Base-by-base conservation (phyloP, 306 rosid genomes). In the Hippophae rhamnoides region DNA sequence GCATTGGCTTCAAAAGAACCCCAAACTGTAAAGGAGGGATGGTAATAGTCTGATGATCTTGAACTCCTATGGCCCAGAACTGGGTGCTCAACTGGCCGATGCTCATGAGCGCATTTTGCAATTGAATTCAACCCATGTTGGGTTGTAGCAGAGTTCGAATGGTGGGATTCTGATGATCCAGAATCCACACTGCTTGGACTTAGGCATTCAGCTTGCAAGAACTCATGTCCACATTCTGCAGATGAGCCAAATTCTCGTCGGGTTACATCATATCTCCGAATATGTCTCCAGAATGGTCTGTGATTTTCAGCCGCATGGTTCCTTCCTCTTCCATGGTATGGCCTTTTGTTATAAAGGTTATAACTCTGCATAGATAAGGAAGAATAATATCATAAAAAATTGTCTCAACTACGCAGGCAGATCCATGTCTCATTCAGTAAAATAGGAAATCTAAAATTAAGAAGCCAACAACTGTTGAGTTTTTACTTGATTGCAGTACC, bases 181-280 rank as follows among this genome's bases (percentile, higher is more conserved):
- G 66, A 27, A 57, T 76, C 82, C 44, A 66, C 69, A 63, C 44
- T 49, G 67, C 80, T 69, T 56, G 73, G 53, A 75, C 56, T 67
- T 26, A 87, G 84, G 78, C 68, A 78, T 46, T 79, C 88, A 44
- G 74, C 81, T 54, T 71, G 62, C 46, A 83, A 76, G 68, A 71
- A 76, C 68, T 81, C 84, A 73, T 27, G 68, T 63, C 55, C 43
- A 56, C 74, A 68, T 45, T 81, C 83, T 7, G 14, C 58, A 60
- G 78, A 56, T 48, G 64, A 47, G 70, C 66, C 60, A 57, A 75
- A 65, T 65, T 75, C 79, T 58, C 43, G 79, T 55, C 79, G 72
- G 63, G 74, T 59, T 25, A 60, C 67, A 68, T 73, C 44, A 8
- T 79, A 41, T 68, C 85, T 80, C 69, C 65, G 61, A 63, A 63